These are phyloP conservation scores for Coix lacrymajobi DNA, from an alignment of 176 grass and related monocot species.

Conservation along the genomic window DNA sequence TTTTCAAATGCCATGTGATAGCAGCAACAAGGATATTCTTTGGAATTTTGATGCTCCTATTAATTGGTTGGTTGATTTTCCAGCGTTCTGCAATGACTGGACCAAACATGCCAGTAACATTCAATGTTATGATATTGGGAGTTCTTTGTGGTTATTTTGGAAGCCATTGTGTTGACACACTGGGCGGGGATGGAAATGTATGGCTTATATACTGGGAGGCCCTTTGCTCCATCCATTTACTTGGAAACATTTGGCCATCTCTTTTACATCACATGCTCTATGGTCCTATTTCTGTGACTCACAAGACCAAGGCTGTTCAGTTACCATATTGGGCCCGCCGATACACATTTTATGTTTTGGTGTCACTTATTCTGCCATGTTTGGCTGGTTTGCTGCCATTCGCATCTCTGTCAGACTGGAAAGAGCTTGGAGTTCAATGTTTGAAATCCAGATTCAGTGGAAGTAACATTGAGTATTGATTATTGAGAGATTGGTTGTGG, in stretches of 20 bases:
- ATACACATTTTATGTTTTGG: slow-evolving; percentile 51
- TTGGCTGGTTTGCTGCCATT: slow-evolving; percentile 78
- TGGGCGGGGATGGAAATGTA: slow-evolving; percentile 62
- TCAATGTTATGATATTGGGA: slow-evolving; percentile 68
- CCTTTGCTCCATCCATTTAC: slow-evolving; percentile 72
- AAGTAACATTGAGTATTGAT: slow-evolving; percentile 31
- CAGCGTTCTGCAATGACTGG: slow-evolving; percentile 51
- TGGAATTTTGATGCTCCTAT: slow-evolving; percentile 59
- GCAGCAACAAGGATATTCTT: slow-evolving; percentile 52
- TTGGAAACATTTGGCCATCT: slow-evolving; percentile 61
- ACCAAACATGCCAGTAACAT: slow-evolving; percentile 81
- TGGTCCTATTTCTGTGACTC: slow-evolving; percentile 52
- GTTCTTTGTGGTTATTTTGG: slow-evolving; percentile 65
- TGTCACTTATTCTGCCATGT: slow-evolving; percentile 66
- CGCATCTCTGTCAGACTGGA: slow-evolving; percentile 69
- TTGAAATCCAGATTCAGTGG: slow-evolving; percentile 25
- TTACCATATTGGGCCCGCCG: slow-evolving; percentile 59
- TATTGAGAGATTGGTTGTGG: slow-evolving; percentile 22
- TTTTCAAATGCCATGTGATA: slow-evolving; percentile 71
- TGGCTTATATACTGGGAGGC: slow-evolving; percentile 83
- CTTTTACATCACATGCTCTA: slow-evolving; percentile 50
- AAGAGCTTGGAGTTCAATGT: slow-evolving; percentile 37
- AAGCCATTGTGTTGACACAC: slow-evolving; percentile 71
- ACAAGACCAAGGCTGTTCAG: slow-evolving; percentile 19
- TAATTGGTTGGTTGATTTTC: slow-evolving; percentile 61